Conservation (phyloP, 768 basidiomycete species). For the Boletus tomentosulus region DNA sequence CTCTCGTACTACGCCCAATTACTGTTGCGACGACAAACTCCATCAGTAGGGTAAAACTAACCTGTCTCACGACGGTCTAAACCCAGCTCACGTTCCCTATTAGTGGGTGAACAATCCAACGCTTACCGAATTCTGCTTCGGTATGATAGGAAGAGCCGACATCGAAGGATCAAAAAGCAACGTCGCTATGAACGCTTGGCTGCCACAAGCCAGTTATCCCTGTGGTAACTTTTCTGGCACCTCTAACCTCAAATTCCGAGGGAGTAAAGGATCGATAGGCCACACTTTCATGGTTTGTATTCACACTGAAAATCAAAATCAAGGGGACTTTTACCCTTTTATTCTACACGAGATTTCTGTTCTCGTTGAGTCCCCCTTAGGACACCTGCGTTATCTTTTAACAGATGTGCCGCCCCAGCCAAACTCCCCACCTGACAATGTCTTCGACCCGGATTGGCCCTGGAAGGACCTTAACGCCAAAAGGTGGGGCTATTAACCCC, state of each 20-base stretch:
- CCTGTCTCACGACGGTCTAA: conserved; percentile 83
- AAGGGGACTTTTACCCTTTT: background rate
- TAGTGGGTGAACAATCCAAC: conserved; percentile 80
- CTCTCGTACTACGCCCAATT: conserved; percentile 81
- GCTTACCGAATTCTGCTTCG: conserved; percentile 77
- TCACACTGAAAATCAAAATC: background rate
- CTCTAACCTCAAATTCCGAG: background rate
- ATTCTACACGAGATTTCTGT: background rate
- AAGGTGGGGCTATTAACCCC: background rate
- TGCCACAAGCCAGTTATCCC: background rate
- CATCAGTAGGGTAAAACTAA: conserved; percentile 86
- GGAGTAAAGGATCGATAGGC: background rate
- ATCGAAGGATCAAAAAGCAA: background rate
- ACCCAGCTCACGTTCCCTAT: conserved; percentile 80
- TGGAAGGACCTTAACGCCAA: background rate
- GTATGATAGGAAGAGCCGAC: conserved; percentile 35
- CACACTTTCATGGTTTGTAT: background rate
- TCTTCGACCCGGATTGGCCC: background rate
- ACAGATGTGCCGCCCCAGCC: background rate
- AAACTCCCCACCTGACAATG: background rate
- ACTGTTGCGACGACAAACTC: conserved; percentile 64
- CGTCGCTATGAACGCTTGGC: background rate
- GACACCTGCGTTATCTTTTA: background rate
- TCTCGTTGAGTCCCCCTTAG: background rate
- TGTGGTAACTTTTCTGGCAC: background rate